Percentiles rank a stretch among this genome's conserved stretches.
Conservation (phyloP, 169 alveolate genomes). For the Miamiensis avidus region DNA sequence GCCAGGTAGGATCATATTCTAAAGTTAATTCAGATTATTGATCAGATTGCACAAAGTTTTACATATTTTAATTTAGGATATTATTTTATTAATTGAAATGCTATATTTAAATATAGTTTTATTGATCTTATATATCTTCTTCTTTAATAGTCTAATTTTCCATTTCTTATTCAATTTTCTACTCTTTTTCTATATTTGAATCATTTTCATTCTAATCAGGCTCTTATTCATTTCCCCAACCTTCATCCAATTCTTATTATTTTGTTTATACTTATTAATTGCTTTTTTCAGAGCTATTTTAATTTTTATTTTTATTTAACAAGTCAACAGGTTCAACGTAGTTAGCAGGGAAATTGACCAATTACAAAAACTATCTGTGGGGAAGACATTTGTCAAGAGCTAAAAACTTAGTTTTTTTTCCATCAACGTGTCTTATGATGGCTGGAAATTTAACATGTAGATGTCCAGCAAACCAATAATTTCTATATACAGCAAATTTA, state of each 20-base stretch:
- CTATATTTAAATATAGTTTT: too few relatives aligned
- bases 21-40: neutral
- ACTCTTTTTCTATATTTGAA: neutral
- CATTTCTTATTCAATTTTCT: too few relatives aligned
- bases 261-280: too few relatives aligned
- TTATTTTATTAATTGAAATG: neutral
- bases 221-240: too few relatives aligned
- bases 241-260: too few relatives aligned
- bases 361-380: conserved; percentile 52
- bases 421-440: neutral
- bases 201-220: too few relatives aligned
- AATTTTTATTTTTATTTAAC: too few relatives aligned
- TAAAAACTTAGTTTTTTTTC: conserved; percentile 42
- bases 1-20: neutral
- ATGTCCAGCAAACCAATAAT: conserved; percentile 80
- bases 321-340: too few relatives aligned
- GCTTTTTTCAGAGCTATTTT: neutral
- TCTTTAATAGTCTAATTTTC: neutral
- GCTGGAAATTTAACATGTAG: conserved; percentile 78
- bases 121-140: neutral
- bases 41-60: too few relatives aligned
- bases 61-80: too few relatives aligned
- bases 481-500: neutral
- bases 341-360: neutral
- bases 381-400: conserved; percentile 71